Evolutionary conservation across 2,329 filamentous ascomycete genomes (phyloP), one percentile per base, ranked within the genome.

Genomic region (Fusarium setosum): DNA sequence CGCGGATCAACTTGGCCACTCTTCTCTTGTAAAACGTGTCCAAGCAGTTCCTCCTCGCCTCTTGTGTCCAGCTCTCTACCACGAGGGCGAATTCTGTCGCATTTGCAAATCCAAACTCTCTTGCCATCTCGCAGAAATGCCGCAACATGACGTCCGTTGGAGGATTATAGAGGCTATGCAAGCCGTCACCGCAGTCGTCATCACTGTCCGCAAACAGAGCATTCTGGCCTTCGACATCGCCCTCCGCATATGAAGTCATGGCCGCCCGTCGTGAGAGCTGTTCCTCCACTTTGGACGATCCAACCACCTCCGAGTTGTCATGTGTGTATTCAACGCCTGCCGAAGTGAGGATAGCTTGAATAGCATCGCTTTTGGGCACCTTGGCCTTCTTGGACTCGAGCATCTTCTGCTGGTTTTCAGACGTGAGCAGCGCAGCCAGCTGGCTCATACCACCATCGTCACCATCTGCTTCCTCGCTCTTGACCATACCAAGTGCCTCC

Each of bases 241-340:
- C 75, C 23, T 74, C 75, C 1, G 70, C 72, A 57, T 84, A 84
- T 4, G 82, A 84, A 0, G 82, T 81, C 72, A 90, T 83, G 72
- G 91, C 88, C 5, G 95, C 96, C 38, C 88, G 88, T 18, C 90
- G 89, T 42, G 92, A 94, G 6, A 99, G 86, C 57, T 90, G 88
- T 65, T 92, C 91, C 79, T 99, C 96, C n/a, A 97, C 86, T 69
- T 91, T 93, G n/a, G 92, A 96, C 1, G 93, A 91, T 11, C 96
- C 96, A 56, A 99, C 88, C 13, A 99, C 94, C 77, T 99, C 94
- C 2, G 92, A 93, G 75, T 99, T 99, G 70, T 98, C 92, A 74
- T 99, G 96, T 0, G 94, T 97, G 76, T 99, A 99, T 73, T 96
- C 90, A 1, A 99, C 94, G 3, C 96, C 96, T 0, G 92, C 94